These are phyloP conservation scores for Raphanus raphanistrum DNA, from an alignment of 345 rosid species.

Conservation along the genomic window DNA sequence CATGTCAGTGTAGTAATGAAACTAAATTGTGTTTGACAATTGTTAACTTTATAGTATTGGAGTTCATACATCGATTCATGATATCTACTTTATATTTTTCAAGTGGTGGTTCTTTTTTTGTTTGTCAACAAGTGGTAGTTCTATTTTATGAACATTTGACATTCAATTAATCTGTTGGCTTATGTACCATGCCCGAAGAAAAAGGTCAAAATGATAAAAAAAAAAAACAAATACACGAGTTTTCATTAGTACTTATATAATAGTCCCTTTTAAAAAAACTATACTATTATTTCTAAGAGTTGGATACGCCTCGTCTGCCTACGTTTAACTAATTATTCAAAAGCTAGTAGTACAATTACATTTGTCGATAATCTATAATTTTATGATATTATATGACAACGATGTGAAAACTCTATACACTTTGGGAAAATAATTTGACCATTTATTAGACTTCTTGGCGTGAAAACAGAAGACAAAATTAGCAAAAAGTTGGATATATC, in stretches of 20 bases:
- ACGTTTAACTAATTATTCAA: constrained; percentile 1
- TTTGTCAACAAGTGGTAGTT: not conserved
- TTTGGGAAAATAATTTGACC: not conserved
- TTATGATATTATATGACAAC: constrained; percentile 16
- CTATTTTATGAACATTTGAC: not conserved
- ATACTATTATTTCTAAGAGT: not conserved
- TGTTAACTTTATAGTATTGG: not conserved
- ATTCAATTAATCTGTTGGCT: not conserved
- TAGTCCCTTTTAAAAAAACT: too few relatives aligned
- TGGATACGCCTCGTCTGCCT: not conserved
- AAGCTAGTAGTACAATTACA: not conserved
- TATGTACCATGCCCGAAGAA: not conserved
- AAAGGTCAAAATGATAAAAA: not conserved
- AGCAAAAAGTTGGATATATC: constrained; percentile 18
- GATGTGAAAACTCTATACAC: constrained; percentile 10
- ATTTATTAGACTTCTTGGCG: constrained; percentile 13
- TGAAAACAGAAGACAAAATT: constrained; percentile 24
- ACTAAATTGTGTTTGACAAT: not conserved
- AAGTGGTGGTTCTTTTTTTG: not conserved
- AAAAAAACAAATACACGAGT: too few relatives aligned
- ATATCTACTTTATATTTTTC: not conserved
- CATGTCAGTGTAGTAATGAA: not conserved
- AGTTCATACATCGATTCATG: not conserved
- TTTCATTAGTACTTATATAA: too few relatives aligned
- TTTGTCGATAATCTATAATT: not conserved